Base-by-base conservation (phyloP, 768 basidiomycete species). In the Austroboletus eburneus region DNA sequence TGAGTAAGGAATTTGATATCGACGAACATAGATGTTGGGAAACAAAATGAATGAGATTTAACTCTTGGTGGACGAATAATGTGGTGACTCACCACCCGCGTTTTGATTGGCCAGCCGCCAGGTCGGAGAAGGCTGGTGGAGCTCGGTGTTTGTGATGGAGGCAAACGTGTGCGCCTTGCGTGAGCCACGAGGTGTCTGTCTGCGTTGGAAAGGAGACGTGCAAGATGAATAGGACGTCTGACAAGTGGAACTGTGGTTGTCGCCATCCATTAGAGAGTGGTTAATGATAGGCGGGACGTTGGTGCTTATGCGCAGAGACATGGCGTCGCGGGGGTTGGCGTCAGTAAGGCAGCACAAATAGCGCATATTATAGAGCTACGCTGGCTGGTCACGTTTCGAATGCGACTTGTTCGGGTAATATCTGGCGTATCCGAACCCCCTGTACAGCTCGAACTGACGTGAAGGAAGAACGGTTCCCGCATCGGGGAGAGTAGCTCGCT, bases 81-180 rank as follows among this genome's bases (percentile, higher is more conserved):
- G 51, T 51, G 52, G 49, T 51, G 41, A 58, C 64, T 62, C 49
- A 68, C 64, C 54, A 66, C 45, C 43, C 45, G 46, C n/a, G 27
- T 43, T 52, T 36, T 56, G 55, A 67, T 67, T 63, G 57, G 61
- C 37, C 49, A 21, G 34, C 21, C 42, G 49, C 48, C 55, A 46
- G 33, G 51, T 44, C 55, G 50, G 57, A 56, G 58, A 63, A 58
- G 54, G 35, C 36, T 39, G 39, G 57, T 65, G 62, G 55, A 62
- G 57, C 50, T 48, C 64, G 58, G 64, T 46, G 45, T 66, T 68
- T 57, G 66, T 66, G 55, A 66, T 54, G 48, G 50, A 42, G 5
- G 52, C 46, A 57, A 64, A 59, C 57, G 62, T 68, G 62, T 66
- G 43, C 1, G 48, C 64, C 66, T 66, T 62, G 62, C 64, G 53